These are phyloP conservation scores for Isabelozyma gotoi DNA, from an alignment of 805 yeast genomes.

Conservation along the genomic window DNA sequence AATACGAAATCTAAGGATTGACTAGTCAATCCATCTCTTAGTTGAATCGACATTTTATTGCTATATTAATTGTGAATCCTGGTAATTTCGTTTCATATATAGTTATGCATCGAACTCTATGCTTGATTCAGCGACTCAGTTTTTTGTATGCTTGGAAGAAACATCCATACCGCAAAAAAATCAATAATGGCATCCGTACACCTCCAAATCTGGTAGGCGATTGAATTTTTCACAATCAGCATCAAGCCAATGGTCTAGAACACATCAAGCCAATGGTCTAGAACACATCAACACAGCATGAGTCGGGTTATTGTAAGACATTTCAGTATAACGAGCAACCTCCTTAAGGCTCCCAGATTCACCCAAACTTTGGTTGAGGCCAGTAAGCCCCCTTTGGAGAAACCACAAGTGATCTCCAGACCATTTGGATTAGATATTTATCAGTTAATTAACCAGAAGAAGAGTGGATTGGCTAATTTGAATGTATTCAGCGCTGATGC, in stretches of 20 bases:
- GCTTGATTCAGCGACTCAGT: neutral
- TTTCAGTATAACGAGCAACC: neutral
- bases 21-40: slow-evolving; percentile 54
- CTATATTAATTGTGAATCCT: neutral
- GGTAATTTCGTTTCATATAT: neutral
- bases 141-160: neutral
- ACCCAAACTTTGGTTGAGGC: slow-evolving; percentile 36
- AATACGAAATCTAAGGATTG: slow-evolving; percentile 70
- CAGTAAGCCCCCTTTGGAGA: slow-evolving; percentile 37
- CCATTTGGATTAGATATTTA: slow-evolving; percentile 41
- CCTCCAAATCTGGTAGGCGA: neutral
- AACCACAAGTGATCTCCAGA: slow-evolving; percentile 26
- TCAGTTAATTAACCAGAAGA: slow-evolving; percentile 20
- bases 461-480: slow-evolving; percentile 10
- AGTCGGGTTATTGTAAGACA: neutral
- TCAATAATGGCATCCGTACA: neutral
- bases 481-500: slow-evolving; percentile 34
- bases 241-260: no score
- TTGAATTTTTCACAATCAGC: neutral
- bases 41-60: slow-evolving; percentile 55
- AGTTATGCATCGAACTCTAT: neutral
- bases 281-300: no score
- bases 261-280: no score
- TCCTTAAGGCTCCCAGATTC: slow-evolving; percentile 30
- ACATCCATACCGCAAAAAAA: neutral